Evolutionary conservation across 352 stramenopile genomes (phyloP).

Genomic region (Phytophthora fragariae): DNA sequence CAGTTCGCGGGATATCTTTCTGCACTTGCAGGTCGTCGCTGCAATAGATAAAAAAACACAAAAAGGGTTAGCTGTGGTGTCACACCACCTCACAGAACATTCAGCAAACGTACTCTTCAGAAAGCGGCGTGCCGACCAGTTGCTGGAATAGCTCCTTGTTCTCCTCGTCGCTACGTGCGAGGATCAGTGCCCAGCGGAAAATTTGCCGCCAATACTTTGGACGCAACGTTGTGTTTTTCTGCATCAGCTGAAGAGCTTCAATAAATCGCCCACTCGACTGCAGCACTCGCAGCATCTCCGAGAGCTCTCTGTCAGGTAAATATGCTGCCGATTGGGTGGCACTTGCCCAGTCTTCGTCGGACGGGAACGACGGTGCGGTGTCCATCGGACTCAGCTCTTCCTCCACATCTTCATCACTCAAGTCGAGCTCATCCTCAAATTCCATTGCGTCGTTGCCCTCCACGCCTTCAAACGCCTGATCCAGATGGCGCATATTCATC

Average conservation of each 20-base stretch:
- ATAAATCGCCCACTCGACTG: constrained; percentile 71
- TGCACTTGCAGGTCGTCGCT: constrained; percentile 78
- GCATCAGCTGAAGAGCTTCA: constrained; percentile 80
- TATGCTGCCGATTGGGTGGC: constrained; percentile 37
- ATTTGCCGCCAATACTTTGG: constrained; percentile 70
- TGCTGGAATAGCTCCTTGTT: constrained; percentile 23
- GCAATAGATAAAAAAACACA: background rate
- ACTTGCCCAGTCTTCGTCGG: constrained; percentile 26
- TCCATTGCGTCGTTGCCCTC: constrained; percentile 26
- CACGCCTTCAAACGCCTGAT: constrained; percentile 44
- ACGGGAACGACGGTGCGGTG: constrained; percentile 10
- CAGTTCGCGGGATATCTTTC: constrained; percentile 84
- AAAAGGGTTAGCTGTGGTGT: background rate
- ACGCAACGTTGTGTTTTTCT: constrained; percentile 56
- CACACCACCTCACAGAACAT: background rate
- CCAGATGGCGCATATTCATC: constrained; percentile 57
- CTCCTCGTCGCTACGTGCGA: constrained; percentile 20
- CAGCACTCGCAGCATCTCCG: constrained; percentile 68
- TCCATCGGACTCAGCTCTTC: constrained; percentile 27
- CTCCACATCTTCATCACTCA: constrained; percentile 26
- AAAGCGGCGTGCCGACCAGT: constrained; percentile 40
- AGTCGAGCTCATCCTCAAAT: constrained; percentile 20
- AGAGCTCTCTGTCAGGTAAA: constrained; percentile 54
- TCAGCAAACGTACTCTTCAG: constrained; percentile 53
- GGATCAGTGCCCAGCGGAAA: constrained; percentile 66